Percentiles rank a stretch among this genome's conserved stretches.
Conservation (phyloP, 306 rosid species). For the Cicer judaicum region DNA sequence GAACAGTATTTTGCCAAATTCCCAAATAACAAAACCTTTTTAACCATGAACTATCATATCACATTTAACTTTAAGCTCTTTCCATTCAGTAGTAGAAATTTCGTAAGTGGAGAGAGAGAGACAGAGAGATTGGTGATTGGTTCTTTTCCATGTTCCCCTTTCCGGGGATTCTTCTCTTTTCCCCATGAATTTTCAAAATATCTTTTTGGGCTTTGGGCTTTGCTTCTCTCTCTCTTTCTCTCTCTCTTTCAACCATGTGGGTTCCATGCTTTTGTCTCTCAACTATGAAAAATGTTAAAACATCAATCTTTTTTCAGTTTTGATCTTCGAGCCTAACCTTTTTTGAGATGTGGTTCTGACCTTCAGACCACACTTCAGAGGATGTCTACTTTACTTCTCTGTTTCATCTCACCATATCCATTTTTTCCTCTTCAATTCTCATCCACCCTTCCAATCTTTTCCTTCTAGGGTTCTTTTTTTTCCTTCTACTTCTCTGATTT, state of each 20-base stretch:
- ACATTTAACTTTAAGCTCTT: conserved; percentile 7
- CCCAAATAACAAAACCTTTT: no score
- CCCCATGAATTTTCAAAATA: conserved; percentile 62
- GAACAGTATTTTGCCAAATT: no score
- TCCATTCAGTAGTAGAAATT: conserved; percentile 13
- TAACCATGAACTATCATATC: no score
- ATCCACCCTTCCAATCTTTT: conserved; percentile 37
- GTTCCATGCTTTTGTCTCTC: conserved; percentile 69
- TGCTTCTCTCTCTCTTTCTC: conserved; percentile 38
- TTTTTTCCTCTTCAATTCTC: conserved; percentile 44
- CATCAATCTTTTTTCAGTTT: conserved; percentile 60
- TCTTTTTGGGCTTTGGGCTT: conserved; percentile 85
- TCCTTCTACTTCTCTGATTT: conserved; percentile 7
- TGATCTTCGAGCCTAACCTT: conserved; percentile 60
- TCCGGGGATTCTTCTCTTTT: conserved; percentile 55
- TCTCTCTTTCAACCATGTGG: conserved; percentile 65
- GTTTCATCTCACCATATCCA: conserved; percentile 70
- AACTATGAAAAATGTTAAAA: conserved; percentile 46
- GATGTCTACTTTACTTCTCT: conserved; percentile 58
- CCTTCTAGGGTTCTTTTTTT: conserved; percentile 46
- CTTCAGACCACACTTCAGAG: conserved; percentile 54
- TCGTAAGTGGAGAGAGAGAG: not conserved
- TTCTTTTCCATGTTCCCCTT: conserved; percentile 54
- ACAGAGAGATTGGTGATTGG: conserved; percentile 45
- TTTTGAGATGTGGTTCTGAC: conserved; percentile 72